These are phyloP conservation scores for Irpex sp. DNA, from an alignment of 1,284 basidiomycete species.

Conservation along the genomic window DNA sequence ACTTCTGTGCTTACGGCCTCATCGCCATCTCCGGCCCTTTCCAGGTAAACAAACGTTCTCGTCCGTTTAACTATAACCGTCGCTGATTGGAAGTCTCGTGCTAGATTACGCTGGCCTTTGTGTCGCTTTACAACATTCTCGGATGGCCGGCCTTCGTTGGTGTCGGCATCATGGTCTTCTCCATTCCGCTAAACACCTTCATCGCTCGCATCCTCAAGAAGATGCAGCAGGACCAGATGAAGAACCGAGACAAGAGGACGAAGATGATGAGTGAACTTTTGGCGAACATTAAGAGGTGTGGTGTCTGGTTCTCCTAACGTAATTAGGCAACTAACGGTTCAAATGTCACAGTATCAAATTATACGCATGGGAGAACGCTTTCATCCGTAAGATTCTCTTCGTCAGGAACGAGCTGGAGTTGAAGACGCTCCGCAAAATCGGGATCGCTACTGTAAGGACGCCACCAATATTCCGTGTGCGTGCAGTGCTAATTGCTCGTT, in stretches of 20 bases:
- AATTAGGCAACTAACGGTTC: background rate
- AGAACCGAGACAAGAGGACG: slow-evolving; percentile 78
- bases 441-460: slow-evolving; percentile 55
- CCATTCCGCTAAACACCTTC: slow-evolving; percentile 76
- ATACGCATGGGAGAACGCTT: slow-evolving; percentile 88
- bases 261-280: slow-evolving; percentile 80
- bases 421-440: slow-evolving; percentile 79
- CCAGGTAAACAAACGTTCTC: slow-evolving; percentile 54
- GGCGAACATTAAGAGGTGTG: slow-evolving; percentile 83
- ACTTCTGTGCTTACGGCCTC: slow-evolving; percentile 79
- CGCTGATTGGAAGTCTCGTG: no score
- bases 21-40: slow-evolving; percentile 69
- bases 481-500: background rate
- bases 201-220: slow-evolving; percentile 76
- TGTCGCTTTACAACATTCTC: slow-evolving; percentile 84
- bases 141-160: slow-evolving; percentile 94
- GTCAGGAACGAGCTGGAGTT: slow-evolving; percentile 88
- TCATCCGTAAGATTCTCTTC: slow-evolving; percentile 67
- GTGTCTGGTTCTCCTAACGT: background rate
- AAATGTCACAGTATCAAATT: slow-evolving; percentile 60
- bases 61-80: no score
- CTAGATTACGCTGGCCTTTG: slow-evolving; percentile 85
- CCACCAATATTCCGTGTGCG: slow-evolving; percentile 2
- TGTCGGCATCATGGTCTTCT: slow-evolving; percentile 86
- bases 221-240: slow-evolving; percentile 89